Evolutionary conservation across 352 stramenopile genomes (phyloP), one percentile per base, ranked within the genome.

Genomic region (Phytophthora chlamydospora): DNA sequence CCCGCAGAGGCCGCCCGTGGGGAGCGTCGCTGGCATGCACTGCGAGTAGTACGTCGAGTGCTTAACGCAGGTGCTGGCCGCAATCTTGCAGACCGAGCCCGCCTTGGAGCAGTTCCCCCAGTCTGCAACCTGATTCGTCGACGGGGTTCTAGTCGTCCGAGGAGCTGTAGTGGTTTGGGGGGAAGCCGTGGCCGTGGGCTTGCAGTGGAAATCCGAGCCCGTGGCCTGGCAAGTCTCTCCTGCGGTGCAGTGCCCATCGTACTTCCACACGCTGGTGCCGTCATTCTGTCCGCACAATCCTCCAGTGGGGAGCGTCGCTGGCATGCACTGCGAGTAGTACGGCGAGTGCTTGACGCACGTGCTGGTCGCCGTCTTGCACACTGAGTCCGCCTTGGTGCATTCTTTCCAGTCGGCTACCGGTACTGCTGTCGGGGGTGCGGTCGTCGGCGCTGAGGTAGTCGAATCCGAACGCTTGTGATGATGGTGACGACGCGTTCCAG

Each of bases 261-360:
- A 69, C 6, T 48, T 49, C 65, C 65, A 73, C n/a, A 62, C 38
- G 36, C 54, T 73, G 0, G 39, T 46, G 16, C 43, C 38, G 27
- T 66, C 42, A 33, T 66, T 57, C 44, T 73, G 65, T 17, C 65
- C 65, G 33, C 65, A 73, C 0, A 73, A 43, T 9, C 46, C 43
- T 2, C 59, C 65, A 14, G 27, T 29, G 0, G 59, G 52, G 5
- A 73, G 48, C 2, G 31, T 47, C 0, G 17, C 32, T 12, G 65
- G 65, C 44, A 51, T 68, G 53, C 65, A 73, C 29, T 73, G 53
- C 35, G 58, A 59, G 41, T 61, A 76, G 36, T 57, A 63, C 24
- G 16, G 13, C 6, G 68, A 73, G 48, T 73, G 60, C 21, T 54
- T 48, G 17, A 62, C 47, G 24, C 69, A 70, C 2, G 35, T 19